Evolutionary conservation across 2,329 filamentous ascomycete genomes (phyloP).

Genomic region (Rhynchosporium graminicola): DNA sequence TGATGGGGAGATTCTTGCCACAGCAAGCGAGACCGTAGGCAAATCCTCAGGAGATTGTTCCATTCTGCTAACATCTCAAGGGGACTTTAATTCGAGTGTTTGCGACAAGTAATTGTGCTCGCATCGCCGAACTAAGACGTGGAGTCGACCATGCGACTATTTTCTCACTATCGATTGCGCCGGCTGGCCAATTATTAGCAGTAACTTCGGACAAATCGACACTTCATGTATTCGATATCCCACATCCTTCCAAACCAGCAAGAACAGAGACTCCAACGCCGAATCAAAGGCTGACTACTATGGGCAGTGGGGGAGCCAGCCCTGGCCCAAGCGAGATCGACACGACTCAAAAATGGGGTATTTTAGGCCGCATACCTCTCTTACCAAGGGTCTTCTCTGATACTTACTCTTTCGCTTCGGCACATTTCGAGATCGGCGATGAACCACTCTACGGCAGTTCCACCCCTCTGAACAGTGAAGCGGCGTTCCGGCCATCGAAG

Average conservation of each 20-base stretch:
- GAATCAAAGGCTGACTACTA: slow-evolving; percentile 40
- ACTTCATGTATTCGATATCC: slow-evolving; percentile 89
- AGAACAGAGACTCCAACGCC: slow-evolving; percentile 40
- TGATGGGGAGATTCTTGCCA: slow-evolving; percentile 81
- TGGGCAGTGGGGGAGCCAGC: slow-evolving; percentile 35
- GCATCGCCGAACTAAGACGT: slow-evolving; percentile 80
- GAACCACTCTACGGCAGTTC: slow-evolving; percentile 67
- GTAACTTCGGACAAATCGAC: slow-evolving; percentile 97
- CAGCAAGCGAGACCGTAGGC: slow-evolving; percentile 76
- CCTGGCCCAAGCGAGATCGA: slow-evolving; percentile 47
- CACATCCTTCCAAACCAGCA: slow-evolving; percentile 50
- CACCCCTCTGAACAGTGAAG: slow-evolving; percentile 46
- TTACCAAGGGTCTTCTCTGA: slow-evolving; percentile 89
- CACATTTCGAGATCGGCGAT: slow-evolving; percentile 80
- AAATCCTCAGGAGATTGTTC: not conserved
- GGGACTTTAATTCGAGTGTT: slow-evolving; percentile 90
- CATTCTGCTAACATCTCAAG: slow-evolving; percentile 41
- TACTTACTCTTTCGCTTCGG: slow-evolving; percentile 79
- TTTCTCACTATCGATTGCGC: slow-evolving; percentile 86
- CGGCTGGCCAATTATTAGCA: slow-evolving; percentile 75
- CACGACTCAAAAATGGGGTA: slow-evolving; percentile 76
- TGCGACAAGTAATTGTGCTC: slow-evolving; percentile 76
- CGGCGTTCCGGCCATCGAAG: slow-evolving; percentile 62
- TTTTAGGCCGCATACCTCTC: slow-evolving; percentile 79
- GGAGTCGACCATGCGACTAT: slow-evolving; percentile 87